A percentile compares a stretch with the other conserved stretches of the same genome.
phyloP scores from a whole-genome alignment of 2,329 filamentous ascomycete genomes.

The Colletotrichum paranaense region DNA sequence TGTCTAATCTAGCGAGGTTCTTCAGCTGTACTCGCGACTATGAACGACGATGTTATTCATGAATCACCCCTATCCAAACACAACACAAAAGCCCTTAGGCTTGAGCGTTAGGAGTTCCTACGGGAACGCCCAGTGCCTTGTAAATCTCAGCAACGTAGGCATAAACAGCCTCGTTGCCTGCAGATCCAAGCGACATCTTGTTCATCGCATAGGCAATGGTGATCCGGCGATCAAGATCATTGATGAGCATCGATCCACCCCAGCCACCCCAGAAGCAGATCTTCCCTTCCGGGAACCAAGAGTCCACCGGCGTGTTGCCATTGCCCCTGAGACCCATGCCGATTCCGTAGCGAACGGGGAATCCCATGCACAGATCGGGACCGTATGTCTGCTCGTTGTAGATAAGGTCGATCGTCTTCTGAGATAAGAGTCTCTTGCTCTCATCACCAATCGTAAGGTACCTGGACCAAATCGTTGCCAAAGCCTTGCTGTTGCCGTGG shows the following conservation, averaged over 20 bases:
- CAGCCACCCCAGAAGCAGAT: conserved; percentile 56
- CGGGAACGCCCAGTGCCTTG: conserved; percentile 15
- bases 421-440: conserved; percentile 48
- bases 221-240: conserved; percentile 54
- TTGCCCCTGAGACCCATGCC: conserved; percentile 51
- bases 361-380: conserved; percentile 50
- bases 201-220: conserved; percentile 60
- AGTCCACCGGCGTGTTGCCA: conserved; percentile 38
- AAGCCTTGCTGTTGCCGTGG: conserved; percentile 54
- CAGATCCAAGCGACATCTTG: conserved; percentile 46
- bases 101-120: background rate
- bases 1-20: no score
- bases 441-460: conserved; percentile 38
- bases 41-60: rapidly evolving
- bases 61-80: no score
- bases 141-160: conserved; percentile 26
- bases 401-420: conserved; percentile 54
- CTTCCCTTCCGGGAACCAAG: conserved; percentile 47
- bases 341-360: conserved; percentile 52
- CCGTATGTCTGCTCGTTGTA: conserved; percentile 56
- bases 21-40: no score
- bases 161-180: conserved; percentile 2
- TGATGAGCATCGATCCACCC: conserved; percentile 55
- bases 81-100: no score
- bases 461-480: conserved; percentile 53